Evolutionary conservation across 805 yeast species (phyloP).

Genomic region (Cyberlindnera mississippiensis): DNA sequence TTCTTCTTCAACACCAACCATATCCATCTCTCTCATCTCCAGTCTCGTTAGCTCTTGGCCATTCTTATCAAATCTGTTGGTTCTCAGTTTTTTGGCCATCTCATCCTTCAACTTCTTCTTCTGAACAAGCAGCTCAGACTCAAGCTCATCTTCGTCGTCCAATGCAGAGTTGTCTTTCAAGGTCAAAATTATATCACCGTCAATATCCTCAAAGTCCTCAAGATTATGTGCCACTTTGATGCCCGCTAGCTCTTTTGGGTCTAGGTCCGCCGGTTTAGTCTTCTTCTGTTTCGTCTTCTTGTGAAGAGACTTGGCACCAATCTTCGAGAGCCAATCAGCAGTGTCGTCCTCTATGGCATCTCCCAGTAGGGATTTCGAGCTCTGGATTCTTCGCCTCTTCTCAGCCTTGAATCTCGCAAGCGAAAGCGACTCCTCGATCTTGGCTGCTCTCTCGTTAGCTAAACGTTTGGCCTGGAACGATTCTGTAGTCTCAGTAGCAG

Average conservation of each 20-base stretch:
- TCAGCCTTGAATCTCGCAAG: slow-evolving; percentile 11
- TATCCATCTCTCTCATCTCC: slow-evolving; percentile 17
- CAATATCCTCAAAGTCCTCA: slow-evolving; percentile 10
- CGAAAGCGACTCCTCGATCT: slow-evolving; percentile 16
- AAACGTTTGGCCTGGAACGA: slow-evolving; percentile 13
- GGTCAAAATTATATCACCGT: slow-evolving; percentile 21
- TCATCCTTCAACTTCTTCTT: slow-evolving; percentile 18
- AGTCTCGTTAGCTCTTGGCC: slow-evolving; percentile 17
- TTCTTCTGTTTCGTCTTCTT: neutral
- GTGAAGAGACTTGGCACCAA: slow-evolving; percentile 4
- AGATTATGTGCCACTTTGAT: slow-evolving; percentile 21
- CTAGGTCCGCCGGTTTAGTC: neutral
- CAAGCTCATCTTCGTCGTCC: slow-evolving; percentile 25
- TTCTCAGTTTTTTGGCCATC: slow-evolving; percentile 12
- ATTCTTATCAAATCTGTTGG: slow-evolving; percentile 10
- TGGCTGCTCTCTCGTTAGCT: neutral
- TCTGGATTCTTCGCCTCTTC: slow-evolving; percentile 14
- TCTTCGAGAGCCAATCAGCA: slow-evolving; percentile 23
- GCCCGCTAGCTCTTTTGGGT: slow-evolving; percentile 10
- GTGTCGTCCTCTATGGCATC: slow-evolving; percentile 10
- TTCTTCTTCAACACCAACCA: slow-evolving; percentile 7
- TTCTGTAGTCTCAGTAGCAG: slow-evolving; percentile 13
- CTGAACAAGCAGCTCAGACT: slow-evolving; percentile 18
- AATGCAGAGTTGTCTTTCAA: slow-evolving; percentile 21
- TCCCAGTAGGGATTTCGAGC: slow-evolving; percentile 12